A percentile compares a stretch with the other conserved stretches of the same genome.
phyloP scores from a whole-genome alignment of 352 stramenopile genomes.

The Globisporangium sylvaticum region DNA sequence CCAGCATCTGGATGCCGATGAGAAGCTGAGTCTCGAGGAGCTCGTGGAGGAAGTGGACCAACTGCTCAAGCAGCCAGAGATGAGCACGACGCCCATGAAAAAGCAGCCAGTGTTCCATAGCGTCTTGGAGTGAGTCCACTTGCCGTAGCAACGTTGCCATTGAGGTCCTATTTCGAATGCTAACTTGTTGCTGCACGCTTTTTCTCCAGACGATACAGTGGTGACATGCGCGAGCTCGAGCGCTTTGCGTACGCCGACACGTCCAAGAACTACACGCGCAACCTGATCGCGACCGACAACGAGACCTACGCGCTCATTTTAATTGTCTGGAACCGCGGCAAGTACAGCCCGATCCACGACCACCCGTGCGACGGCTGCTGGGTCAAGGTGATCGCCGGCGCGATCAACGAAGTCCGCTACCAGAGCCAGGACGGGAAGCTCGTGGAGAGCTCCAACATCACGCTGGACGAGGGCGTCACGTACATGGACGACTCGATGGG shows the following conservation, averaged over 20 bases:
- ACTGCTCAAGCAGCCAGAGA: constrained; percentile 28
- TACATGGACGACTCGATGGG: constrained; percentile 76
- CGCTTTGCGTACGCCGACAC: constrained; percentile 69
- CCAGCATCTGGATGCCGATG: neutral
- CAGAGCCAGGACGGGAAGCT: constrained; percentile 20
- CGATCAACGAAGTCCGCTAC: constrained; percentile 74
- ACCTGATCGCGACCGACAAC: constrained; percentile 87
- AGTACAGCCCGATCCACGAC: constrained; percentile 83
- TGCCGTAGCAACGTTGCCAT: too few species aligned
- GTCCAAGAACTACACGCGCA: constrained; percentile 87
- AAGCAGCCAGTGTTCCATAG: constrained; percentile 34
- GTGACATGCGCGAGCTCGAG: constrained; percentile 42
- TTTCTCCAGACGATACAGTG: constrained; percentile 28
- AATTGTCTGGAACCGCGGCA: constrained; percentile 88
- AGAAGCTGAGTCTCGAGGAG: constrained; percentile 27
- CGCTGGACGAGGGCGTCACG: constrained; percentile 27
- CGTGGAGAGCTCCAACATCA: constrained; percentile 26
- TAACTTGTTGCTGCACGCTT: neutral
- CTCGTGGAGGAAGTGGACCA: constrained; percentile 43
- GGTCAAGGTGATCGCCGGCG: constrained; percentile 67
- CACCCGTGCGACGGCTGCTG: constrained; percentile 86
- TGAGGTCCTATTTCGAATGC: neutral
- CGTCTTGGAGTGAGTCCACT: constrained; percentile 34
- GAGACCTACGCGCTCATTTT: constrained; percentile 91
- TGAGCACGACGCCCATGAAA: constrained; percentile 26